Conservation (phyloP, 1,284 basidiomycete species). For the Heterobasidion parviporum region DNA sequence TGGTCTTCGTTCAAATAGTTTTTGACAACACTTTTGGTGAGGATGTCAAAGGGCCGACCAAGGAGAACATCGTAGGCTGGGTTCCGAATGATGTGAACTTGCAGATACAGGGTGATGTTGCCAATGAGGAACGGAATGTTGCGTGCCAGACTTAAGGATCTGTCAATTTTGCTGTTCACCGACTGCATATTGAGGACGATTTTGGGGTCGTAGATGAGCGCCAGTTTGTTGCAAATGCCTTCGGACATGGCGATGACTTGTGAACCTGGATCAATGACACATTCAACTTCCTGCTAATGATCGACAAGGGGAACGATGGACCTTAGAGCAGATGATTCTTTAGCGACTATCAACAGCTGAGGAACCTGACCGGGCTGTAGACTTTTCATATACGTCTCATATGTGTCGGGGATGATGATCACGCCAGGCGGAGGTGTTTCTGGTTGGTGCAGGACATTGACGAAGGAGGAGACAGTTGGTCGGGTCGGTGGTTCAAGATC, state of each 20-base stretch:
- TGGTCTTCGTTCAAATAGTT: not conserved
- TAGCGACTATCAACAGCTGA: not conserved
- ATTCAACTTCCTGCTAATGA: not conserved
- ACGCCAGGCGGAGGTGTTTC: no score
- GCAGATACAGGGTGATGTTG: constrained; percentile 13
- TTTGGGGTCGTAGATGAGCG: not conserved
- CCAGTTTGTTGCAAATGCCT: not conserved
- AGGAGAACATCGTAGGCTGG: constrained; percentile 23
- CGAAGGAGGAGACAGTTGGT: not conserved
- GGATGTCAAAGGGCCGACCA: not conserved
- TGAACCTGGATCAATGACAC: not conserved
- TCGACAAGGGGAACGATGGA: not conserved
- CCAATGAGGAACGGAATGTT: not conserved
- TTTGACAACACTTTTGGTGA: not conserved
- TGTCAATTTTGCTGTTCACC: constrained; percentile 17
- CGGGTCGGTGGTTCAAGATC: not conserved
- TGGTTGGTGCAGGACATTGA: not conserved
- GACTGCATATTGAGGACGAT: constrained; percentile 1
- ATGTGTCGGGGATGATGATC: not conserved
- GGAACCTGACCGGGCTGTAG: not conserved
- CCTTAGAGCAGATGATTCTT: not conserved
- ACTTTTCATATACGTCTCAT: not conserved
- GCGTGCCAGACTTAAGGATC: constrained; percentile 16
- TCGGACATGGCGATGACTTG: not conserved
- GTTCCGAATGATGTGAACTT: constrained; percentile 16